A percentile compares a stretch with the other conserved stretches of the same genome.
These are phyloP conservation scores for Graphiopsis chlorocephala DNA, from an alignment of 2,329 filamentous ascomycete genomes.

Conservation along the genomic window DNA sequence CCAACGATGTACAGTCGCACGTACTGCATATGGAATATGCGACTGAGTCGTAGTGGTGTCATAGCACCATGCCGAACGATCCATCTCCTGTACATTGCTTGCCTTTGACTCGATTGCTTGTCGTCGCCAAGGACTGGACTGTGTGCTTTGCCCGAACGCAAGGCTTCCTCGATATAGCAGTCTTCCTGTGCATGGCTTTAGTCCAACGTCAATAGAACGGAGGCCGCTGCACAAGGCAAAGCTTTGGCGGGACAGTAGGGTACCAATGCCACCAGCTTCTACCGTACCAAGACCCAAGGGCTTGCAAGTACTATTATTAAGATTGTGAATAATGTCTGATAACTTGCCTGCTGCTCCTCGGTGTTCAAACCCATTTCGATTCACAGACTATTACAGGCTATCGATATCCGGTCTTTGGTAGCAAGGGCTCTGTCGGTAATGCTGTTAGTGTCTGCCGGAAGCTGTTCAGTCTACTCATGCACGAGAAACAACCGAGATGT, in stretches of 20 bases:
- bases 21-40: not conserved
- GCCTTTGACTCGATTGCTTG: not conserved
- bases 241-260: not conserved
- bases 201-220: not conserved
- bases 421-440: not conserved
- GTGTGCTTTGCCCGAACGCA: not conserved
- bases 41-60: not conserved
- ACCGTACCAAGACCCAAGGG: not conserved
- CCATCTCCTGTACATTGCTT: not conserved
- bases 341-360: not conserved
- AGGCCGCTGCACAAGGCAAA: not conserved
- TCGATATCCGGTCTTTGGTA: not conserved
- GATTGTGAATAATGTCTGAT: not conserved
- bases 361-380: not conserved
- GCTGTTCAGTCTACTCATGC: not conserved
- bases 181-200: not conserved
- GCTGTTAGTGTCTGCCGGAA: not conserved
- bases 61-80: not conserved
- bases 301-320: not conserved
- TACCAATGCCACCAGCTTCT: not conserved
- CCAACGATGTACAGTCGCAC: not conserved
- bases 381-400: not conserved
- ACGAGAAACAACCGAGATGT: not conserved
- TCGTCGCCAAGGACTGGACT: not conserved
- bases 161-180: not conserved